A percentile compares a stretch with the other conserved stretches of the same genome.
Evolutionary conservation across 1,284 basidiomycete genomes (phyloP).

Genomic region (Caloboletus inedulis): DNA sequence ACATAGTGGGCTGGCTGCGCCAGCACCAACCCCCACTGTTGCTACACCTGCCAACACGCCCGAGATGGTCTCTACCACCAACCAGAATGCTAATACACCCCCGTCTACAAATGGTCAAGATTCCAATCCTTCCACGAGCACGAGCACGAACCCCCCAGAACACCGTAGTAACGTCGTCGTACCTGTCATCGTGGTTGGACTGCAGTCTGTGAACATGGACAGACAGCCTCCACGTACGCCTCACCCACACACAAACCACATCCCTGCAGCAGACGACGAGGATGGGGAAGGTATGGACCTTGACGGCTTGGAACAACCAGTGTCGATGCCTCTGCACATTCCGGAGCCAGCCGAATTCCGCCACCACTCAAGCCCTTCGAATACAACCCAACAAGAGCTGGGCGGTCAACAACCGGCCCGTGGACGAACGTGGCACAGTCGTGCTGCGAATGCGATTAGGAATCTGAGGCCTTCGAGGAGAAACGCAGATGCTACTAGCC

Average conservation of each 20-base stretch:
- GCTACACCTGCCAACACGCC: constrained; percentile 16
- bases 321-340: constrained; percentile 29
- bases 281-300: constrained; percentile 28
- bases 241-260: constrained; percentile 16
- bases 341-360: constrained; percentile 27
- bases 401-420: constrained; percentile 25
- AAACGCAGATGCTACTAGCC: constrained; percentile 20
- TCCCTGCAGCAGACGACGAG: constrained; percentile 21
- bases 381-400: constrained; percentile 17
- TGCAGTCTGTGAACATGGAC: constrained; percentile 64
- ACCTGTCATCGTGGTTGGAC: constrained; percentile 76
- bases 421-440: constrained; percentile 43
- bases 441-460: constrained; percentile 56
- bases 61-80: constrained; percentile 11
- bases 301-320: constrained; percentile 25
- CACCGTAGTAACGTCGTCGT: constrained; percentile 49
- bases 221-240: constrained; percentile 28
- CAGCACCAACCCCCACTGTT: constrained; percentile 7
- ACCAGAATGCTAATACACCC: not conserved
- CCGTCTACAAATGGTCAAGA: constrained; percentile 16
- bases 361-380: constrained; percentile 12
- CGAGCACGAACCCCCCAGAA: constrained; percentile 18
- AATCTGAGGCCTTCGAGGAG: constrained; percentile 49
- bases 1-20: constrained; percentile 18
- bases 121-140: constrained; percentile 8